These are phyloP conservation scores for Hemileccinum rubropunctum DNA, from an alignment of 768 basidiomycete genomes.

Conservation along the genomic window DNA sequence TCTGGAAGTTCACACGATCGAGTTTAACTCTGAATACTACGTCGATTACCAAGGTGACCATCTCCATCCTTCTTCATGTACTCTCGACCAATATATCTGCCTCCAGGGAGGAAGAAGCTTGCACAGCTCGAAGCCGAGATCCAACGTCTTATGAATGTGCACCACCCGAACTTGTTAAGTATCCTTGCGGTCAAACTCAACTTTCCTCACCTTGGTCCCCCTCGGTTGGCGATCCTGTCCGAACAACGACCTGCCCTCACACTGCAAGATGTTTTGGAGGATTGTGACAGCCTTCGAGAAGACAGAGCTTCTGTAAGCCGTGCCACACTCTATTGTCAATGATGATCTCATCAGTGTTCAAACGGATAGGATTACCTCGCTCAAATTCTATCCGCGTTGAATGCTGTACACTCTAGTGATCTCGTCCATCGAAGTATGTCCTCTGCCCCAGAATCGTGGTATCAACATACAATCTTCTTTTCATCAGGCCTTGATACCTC, in stretches of 20 bases:
- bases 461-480: background rate
- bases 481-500: conserved; percentile 52
- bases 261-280: conserved; percentile 71
- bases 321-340: background rate
- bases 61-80: background rate
- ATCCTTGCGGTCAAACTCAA: conserved; percentile 66
- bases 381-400: conserved; percentile 70
- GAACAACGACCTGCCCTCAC: conserved; percentile 69
- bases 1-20: conserved; percentile 65
- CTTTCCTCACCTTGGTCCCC: conserved; percentile 46
- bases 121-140: conserved; percentile 65
- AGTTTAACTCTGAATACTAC: conserved; percentile 71
- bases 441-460: background rate
- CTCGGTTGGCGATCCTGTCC: conserved; percentile 63
- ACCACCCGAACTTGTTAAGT: conserved; percentile 64
- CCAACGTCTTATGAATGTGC: conserved; percentile 53
- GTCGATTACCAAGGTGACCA: conserved; percentile 53
- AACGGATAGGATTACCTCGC: conserved; percentile 64
- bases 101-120: conserved; percentile 63
- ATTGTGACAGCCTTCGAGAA: conserved; percentile 71
- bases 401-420: conserved; percentile 60
- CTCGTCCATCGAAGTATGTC: conserved; percentile 67
- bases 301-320: conserved; percentile 60
- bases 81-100: background rate
- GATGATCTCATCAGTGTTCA: background rate